phyloP scores from a whole-genome alignment of 1,139 yeast genomes.

The Lodderomyces jiufengensis region DNA sequence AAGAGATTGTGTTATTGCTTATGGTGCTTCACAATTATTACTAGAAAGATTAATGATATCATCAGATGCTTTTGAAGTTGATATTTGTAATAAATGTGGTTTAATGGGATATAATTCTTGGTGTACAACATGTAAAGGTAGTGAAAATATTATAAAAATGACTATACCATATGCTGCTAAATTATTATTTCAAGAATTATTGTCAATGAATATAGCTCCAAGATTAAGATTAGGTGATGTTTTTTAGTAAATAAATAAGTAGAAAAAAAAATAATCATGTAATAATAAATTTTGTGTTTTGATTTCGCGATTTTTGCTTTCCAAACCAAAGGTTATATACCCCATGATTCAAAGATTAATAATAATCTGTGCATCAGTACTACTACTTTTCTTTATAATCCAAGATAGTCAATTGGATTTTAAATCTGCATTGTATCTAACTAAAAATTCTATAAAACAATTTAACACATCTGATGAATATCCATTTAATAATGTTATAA shows the following conservation, averaged over 20 bases:
- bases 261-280: no score
- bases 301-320: background rate
- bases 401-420: slow-evolving; percentile 14
- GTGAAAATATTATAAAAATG: slow-evolving; percentile 86
- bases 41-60: slow-evolving; percentile 94
- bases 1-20: slow-evolving; percentile 98
- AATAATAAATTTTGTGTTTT: slow-evolving; percentile 2
- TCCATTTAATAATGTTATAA: slow-evolving; percentile 36
- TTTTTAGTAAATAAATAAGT: no score
- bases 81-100: slow-evolving; percentile 93
- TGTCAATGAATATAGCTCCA: slow-evolving; percentile 98
- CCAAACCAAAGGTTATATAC: background rate
- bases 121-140: slow-evolving; percentile 93
- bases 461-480: slow-evolving; percentile 21
- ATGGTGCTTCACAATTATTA: slow-evolving; percentile 94
- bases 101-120: slow-evolving; percentile 96
- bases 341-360: background rate
- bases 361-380: slow-evolving; percentile 3
- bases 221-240: slow-evolving; percentile 86
- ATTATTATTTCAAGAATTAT: slow-evolving; percentile 87
- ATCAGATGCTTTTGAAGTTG: slow-evolving; percentile 97
- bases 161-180: slow-evolving; percentile 98
- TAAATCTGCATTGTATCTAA: slow-evolving; percentile 26
- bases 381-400: background rate
- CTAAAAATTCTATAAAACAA: slow-evolving; percentile 27